Evolutionary conservation across 805 yeast genomes (phyloP).

Genomic region (Kazachstania bromeliacearum): DNA sequence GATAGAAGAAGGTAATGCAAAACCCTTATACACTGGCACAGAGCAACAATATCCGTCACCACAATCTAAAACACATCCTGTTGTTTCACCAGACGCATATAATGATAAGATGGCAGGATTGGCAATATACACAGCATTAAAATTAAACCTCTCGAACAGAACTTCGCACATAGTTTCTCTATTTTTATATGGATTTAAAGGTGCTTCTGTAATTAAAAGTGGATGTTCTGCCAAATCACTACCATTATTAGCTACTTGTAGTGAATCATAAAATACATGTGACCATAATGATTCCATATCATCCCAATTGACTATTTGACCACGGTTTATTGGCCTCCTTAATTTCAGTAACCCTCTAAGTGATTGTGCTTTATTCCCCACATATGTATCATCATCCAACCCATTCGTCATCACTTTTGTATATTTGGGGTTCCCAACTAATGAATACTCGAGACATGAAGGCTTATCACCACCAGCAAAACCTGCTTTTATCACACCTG

Average conservation of each 20-base stretch:
- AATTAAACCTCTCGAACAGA: conserved; percentile 84
- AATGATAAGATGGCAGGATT: conserved; percentile 81
- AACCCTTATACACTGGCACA: conserved; percentile 88
- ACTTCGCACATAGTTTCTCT: conserved; percentile 87
- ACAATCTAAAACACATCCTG: conserved; percentile 82
- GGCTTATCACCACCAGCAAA: conserved; percentile 91
- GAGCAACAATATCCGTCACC: conserved; percentile 89
- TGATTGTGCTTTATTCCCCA: conserved; percentile 69
- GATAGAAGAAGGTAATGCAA: conserved; percentile 62
- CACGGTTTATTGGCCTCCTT: conserved; percentile 69
- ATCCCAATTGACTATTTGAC: conserved; percentile 72
- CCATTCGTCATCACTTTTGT: conserved; percentile 64
- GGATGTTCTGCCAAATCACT: conserved; percentile 68
- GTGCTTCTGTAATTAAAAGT: conserved; percentile 78
- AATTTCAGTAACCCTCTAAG: conserved; percentile 68
- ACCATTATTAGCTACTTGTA: conserved; percentile 35
- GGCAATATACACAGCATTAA: conserved; percentile 91
- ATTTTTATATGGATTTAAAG: conserved; percentile 74
- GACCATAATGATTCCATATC: conserved; percentile 82
- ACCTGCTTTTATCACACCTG: conserved; percentile 79
- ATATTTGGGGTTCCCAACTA: conserved; percentile 79
- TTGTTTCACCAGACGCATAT: conserved; percentile 83
- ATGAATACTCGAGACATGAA: conserved; percentile 48
- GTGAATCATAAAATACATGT: conserved; percentile 47
- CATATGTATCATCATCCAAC: conserved; percentile 53